Evolutionary conservation across 371 early-diverging fungal genomes (phyloP).

Genomic region (Mucor plumbeus): DNA sequence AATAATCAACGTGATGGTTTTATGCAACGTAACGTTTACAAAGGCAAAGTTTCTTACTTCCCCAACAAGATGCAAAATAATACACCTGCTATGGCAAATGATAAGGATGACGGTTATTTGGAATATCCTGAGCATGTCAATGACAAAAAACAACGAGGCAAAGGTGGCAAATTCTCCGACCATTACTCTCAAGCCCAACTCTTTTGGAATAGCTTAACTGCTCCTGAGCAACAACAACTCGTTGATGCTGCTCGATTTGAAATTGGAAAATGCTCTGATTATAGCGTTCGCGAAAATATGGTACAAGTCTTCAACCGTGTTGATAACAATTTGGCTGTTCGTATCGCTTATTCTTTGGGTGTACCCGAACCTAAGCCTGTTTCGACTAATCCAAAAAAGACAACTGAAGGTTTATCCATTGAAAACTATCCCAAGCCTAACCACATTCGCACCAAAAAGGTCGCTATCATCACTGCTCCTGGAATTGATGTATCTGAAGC

Average conservation of each 20-base stretch:
- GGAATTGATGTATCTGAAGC: slow-evolving; percentile 40
- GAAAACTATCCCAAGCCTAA: slow-evolving; percentile 38
- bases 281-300: slow-evolving; percentile 42
- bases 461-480: slow-evolving; percentile 43
- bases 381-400: slow-evolving; percentile 28
- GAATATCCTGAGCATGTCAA: slow-evolving; percentile 25
- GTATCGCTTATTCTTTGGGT: slow-evolving; percentile 44
- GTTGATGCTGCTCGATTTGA: slow-evolving; percentile 51
- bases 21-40: slow-evolving; percentile 30
- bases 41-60: slow-evolving; percentile 25
- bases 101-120: slow-evolving; percentile 25
- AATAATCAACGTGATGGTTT: slow-evolving; percentile 64
- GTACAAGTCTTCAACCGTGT: slow-evolving; percentile 45
- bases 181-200: slow-evolving; percentile 50
- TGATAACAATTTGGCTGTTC: slow-evolving; percentile 46
- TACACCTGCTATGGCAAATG: slow-evolving; percentile 22
- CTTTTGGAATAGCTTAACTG: slow-evolving; percentile 47
- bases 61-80: slow-evolving; percentile 26
- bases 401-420: slow-evolving; percentile 37
- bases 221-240: slow-evolving; percentile 43
- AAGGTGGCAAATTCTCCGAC: slow-evolving; percentile 37
- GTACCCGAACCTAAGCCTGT: slow-evolving; percentile 36
- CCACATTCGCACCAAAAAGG: slow-evolving; percentile 37
- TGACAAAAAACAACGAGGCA: slow-evolving; percentile 27
- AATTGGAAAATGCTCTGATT: slow-evolving; percentile 35